Evolutionary conservation across 805 yeast species (phyloP), one percentile per base, ranked within the genome.

Genomic region (Kazachstania psychrophila): DNA sequence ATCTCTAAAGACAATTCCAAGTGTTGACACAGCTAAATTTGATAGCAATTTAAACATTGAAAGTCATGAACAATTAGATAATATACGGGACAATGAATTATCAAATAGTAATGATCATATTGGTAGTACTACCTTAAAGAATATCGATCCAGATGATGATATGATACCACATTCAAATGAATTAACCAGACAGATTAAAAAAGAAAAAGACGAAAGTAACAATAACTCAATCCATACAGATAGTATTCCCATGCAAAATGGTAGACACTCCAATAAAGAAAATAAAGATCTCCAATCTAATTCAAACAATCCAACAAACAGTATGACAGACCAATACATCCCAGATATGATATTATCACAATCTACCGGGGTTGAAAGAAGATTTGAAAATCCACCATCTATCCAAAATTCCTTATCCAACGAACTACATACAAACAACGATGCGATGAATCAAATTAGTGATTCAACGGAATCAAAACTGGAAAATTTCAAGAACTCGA

Each of bases 291-390:
- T 10, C 8, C 26, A 19, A n/a, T n/a, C n/a, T n/a, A n/a, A n/a
- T 7, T 13, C 22, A 22, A 13, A 16, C 13, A 20, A n/a, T n/a
- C n/a, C n/a, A n/a, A 10, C 20, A 20, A 45, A 44, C 16, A 44
- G 47, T 25, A 50, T 48, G 15, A 44, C 43, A 2, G 56, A 57
- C 18, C 57, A 61, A 29, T 64, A 61, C 39, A 51, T 61, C 31
- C 69, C 66, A n/a, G 54, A 56, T 36, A 62, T 65, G 65, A 65
- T 66, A 6, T 54, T 72, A 4, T 71, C 77, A 3, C 77, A 72
- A 44, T 70, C 77, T 0, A 70, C 74, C 0, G 77, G 77, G 0
- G 61, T 66, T 27, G 75, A 70, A 25, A 52, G 66, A 35, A 61
- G 61, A 4, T 62, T 65, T 40, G 60, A 57, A 16, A 58, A 56